Evolutionary conservation across 169 alveolate species (phyloP), one percentile per base, ranked within the genome.

Genomic region (Eimeria brunetti): DNA sequence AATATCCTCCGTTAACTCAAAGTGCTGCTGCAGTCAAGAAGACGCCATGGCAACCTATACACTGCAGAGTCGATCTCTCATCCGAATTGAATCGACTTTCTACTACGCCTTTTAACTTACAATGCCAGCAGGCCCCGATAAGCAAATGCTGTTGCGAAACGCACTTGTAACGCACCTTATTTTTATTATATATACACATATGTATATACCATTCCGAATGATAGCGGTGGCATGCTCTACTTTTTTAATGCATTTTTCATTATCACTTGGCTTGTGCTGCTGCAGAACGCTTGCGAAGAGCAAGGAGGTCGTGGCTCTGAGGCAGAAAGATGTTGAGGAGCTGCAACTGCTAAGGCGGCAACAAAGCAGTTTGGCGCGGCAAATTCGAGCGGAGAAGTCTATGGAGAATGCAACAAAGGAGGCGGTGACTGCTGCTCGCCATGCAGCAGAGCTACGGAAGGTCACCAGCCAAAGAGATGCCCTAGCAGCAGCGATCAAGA

Each of bases 401-500:
- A 58, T 51, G 80, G 92, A 85, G 12, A 85, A 46, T 38, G 92
- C 80, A 58, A 62, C 80, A 24, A 85, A 85, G 46, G 92, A 85
- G 58, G 80, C 81, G 2, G 80, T 53, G 14, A n/a, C 22, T 20
- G 81, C 81, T 36, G 78, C 81, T 22, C 92, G 92, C n/a, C 60
- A 85, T 85, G 93, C 69, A n/a, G 96, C 96, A 30, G 96, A 80
- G 27, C 80, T 80, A 80, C 89, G 89, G n/a, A 80, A 83, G 51
- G 76, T 81, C 69, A 76, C 49, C 41, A 49, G 97, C 90, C 98
- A 98, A 88, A 95, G 98, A 89, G 97, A 96, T 85, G 98, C 98
- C 84, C 94, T 98, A 16, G 90, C 97, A 56, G 94, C 96, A 9
- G 99, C 98, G 0, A 97, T 97, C 96, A 98, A 97, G 96, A 98